These are phyloP conservation scores for Macrolepiota dolichaula DNA, from an alignment of 768 basidiomycete species.

Conservation along the genomic window DNA sequence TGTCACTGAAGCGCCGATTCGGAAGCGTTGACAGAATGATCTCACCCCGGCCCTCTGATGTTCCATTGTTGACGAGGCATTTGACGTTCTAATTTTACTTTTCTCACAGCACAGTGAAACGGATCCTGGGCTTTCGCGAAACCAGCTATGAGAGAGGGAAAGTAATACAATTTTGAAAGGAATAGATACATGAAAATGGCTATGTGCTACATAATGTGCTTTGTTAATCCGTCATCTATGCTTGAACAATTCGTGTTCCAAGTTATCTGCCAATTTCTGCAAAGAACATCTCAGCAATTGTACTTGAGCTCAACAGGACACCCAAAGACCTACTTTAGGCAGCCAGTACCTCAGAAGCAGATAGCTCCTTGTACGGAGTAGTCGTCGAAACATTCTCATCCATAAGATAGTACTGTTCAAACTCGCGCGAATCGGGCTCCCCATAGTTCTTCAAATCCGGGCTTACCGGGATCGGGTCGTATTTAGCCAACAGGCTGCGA, in stretches of 20 bases:
- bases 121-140: neutral
- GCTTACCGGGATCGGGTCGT: constrained; percentile 19
- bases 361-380: constrained; percentile 13
- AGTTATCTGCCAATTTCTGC: neutral
- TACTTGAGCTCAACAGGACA: neutral
- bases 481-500: constrained; percentile 17
- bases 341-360: constrained; percentile 5
- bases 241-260: neutral
- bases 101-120: no score
- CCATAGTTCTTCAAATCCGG: constrained; percentile 22
- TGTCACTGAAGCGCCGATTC: neutral
- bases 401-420: constrained; percentile 17
- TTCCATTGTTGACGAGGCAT: no score
- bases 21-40: no score
- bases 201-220: neutral
- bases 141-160: neutral
- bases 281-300: neutral
- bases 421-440: constrained; percentile 16
- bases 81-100: no score
- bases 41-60: no score
- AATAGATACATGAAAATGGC: neutral
- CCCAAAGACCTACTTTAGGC: neutral
- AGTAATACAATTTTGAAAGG: neutral
- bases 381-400: constrained; percentile 19
- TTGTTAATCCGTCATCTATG: neutral